Evolutionary conservation across 106 monocot genomes (phyloP).

Genomic region (Narthecium ossifragum): DNA sequence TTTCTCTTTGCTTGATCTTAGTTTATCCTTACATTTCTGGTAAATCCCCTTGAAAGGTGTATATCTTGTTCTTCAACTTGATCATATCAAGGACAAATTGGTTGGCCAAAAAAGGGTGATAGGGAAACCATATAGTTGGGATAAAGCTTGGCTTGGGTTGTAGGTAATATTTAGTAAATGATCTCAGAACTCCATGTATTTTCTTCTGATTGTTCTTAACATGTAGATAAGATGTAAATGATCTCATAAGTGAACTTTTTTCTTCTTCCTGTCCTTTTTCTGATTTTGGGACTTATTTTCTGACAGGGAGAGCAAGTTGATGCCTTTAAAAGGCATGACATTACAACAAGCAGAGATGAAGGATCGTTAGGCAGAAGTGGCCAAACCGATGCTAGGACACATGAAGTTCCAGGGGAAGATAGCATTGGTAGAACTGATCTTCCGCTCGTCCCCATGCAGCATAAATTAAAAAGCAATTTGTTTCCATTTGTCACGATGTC

Average conservation of each 20-base stretch:
- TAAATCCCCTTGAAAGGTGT: too few relatives aligned
- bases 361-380: neutral
- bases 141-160: too few relatives aligned
- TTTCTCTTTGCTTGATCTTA: too few relatives aligned
- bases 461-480: neutral
- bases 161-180: neutral
- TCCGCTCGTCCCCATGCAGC: conserved; percentile 12
- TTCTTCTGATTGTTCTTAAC: neutral
- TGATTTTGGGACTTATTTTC: too few relatives aligned
- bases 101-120: too few relatives aligned
- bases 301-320: conserved; percentile 4
- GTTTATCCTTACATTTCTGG: too few relatives aligned
- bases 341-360: neutral
- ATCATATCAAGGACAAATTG: too few relatives aligned
- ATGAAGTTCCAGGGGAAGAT: conserved; percentile 4
- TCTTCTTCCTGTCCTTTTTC: neutral
- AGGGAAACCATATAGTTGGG: too few relatives aligned
- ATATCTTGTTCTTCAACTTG: too few relatives aligned
- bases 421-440: neutral
- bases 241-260: neutral
- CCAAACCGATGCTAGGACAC: neutral
- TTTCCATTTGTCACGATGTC: conserved; percentile 8
- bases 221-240: neutral
- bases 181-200: neutral
- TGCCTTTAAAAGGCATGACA: neutral